Conservation (phyloP, 2,329 filamentous ascomycete genomes). For the Hypoxylon sp. region DNA sequence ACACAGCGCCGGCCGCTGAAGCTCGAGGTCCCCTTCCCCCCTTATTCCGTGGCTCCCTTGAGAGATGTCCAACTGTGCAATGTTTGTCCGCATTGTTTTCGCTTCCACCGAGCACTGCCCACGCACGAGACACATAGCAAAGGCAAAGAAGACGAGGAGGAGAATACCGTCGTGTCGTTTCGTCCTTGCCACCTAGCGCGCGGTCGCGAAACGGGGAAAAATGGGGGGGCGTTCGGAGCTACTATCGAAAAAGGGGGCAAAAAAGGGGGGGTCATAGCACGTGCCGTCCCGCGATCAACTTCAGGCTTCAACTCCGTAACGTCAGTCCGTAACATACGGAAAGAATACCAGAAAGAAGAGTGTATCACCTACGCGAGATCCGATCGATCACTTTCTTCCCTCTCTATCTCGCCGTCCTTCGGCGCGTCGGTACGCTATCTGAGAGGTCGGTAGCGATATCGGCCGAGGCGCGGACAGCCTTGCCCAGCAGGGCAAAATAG, state of each 20-base stretch:
- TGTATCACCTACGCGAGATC: too few species aligned
- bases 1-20: background rate
- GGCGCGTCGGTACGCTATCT: constrained; percentile 11
- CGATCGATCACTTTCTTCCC: too few species aligned
- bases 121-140: background rate
- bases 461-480: constrained; percentile 9
- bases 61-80: too few species aligned
- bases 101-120: background rate
- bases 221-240: background rate
- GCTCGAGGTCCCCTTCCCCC: background rate
- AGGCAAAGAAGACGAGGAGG: background rate
- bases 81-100: background rate
- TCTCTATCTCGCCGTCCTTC: background rate
- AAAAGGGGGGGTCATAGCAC: background rate
- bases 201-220: background rate
- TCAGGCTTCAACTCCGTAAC: background rate
- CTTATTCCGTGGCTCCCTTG: background rate
- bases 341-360: background rate
- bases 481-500: constrained; percentile 21
- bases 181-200: background rate
- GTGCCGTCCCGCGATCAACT: background rate
- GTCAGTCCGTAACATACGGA: too few species aligned
- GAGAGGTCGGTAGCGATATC: constrained; percentile 32
- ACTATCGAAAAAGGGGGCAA: background rate
- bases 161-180: background rate